Conservation (phyloP, 148 eudicot genomes). For the Cornus florida region DNA sequence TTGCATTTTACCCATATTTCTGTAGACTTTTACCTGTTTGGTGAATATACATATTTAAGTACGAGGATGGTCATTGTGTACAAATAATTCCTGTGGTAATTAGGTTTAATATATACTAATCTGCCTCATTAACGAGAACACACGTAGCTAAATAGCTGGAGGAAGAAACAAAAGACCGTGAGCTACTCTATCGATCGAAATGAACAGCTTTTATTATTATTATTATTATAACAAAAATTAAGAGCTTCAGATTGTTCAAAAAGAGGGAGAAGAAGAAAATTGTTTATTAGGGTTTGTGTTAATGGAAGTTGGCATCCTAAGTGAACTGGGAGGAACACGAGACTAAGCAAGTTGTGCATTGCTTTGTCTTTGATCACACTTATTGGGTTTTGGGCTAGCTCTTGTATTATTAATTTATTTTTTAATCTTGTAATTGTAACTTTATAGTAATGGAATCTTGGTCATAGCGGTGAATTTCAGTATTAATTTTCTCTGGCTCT, state of each 20-base stretch:
- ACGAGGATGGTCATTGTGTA: too few relatives aligned
- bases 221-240: background rate
- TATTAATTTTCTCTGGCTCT: too few relatives aligned
- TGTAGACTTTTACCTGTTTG: too few relatives aligned
- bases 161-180: background rate
- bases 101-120: too few relatives aligned
- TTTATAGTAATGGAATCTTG: background rate
- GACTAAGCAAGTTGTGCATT: background rate
- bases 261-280: background rate
- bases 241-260: background rate
- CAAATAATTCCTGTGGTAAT: too few relatives aligned
- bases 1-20: too few relatives aligned
- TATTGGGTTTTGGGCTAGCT: conserved; percentile 8
- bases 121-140: background rate
- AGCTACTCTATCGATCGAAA: background rate
- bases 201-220: too few relatives aligned
- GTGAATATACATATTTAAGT: too few relatives aligned
- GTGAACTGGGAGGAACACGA: conserved; percentile 14
- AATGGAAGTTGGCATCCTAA: background rate
- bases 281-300: background rate
- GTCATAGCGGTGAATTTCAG: background rate
- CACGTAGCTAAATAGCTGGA: background rate
- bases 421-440: too few relatives aligned
- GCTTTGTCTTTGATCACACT: background rate
- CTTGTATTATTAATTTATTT: background rate